phyloP scores from a whole-genome alignment of 345 rosid species.

The Theobroma cacao region DNA sequence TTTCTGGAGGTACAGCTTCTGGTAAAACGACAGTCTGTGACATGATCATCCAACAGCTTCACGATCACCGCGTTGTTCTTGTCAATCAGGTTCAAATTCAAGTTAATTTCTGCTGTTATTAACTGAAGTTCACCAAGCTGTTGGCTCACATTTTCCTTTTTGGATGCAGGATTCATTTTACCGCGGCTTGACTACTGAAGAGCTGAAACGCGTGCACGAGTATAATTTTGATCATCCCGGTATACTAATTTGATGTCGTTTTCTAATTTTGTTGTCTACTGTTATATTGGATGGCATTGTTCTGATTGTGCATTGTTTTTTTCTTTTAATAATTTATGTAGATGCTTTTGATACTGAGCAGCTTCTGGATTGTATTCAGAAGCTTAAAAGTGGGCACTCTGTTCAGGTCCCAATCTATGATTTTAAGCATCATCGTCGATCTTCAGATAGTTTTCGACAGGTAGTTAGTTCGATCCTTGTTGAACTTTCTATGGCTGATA shows the following conservation, averaged over 20 bases:
- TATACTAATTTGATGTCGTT: constrained; percentile 19
- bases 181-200: constrained; percentile 86
- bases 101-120: constrained; percentile 1
- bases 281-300: neutral
- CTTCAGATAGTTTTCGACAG: constrained; percentile 88
- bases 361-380: constrained; percentile 76
- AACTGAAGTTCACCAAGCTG: neutral
- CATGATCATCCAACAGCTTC: constrained; percentile 98
- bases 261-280: neutral
- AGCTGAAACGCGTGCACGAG: constrained; percentile 75
- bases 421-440: constrained; percentile 82
- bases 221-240: constrained; percentile 99
- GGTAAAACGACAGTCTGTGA: constrained; percentile 99
- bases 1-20: constrained; percentile 98
- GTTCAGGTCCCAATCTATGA: constrained; percentile 92
- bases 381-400: constrained; percentile 71
- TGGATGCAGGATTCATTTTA: constrained; percentile 84
- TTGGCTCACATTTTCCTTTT: neutral
- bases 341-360: constrained; percentile 99
- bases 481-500: neutral
- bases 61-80: constrained; percentile 95
- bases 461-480: constrained; percentile 25
- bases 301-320: neutral
- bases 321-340: constrained; percentile 25
- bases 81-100: constrained; percentile 72